Evolutionary conservation across 163 green algal genomes (phyloP).

Genomic region (Botryococcus braunii): DNA sequence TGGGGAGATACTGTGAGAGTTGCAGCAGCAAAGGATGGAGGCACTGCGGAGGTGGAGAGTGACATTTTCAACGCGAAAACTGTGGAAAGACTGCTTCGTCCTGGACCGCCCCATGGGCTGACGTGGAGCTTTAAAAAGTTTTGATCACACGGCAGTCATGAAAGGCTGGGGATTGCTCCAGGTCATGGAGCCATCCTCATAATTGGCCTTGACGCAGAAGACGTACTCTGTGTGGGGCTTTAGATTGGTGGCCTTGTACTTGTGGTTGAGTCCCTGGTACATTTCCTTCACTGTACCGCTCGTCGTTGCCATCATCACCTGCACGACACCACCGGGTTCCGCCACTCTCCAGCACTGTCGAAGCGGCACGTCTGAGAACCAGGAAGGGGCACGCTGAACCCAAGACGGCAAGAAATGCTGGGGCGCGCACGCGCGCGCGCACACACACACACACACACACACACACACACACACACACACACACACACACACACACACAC

Average conservation of each 20-base stretch:
- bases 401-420: neutral
- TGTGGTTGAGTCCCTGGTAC: slow-evolving; percentile 22
- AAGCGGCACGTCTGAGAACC: neutral
- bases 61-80: too few relatives aligned
- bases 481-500: neutral
- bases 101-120: too few relatives aligned
- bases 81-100: too few relatives aligned
- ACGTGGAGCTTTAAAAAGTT: too few relatives aligned
- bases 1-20: too few relatives aligned
- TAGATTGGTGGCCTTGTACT: slow-evolving; percentile 40
- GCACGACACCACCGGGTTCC: neutral
- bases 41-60: too few relatives aligned
- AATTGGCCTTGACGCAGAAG: slow-evolving; percentile 79
- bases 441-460: neutral
- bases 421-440: neutral
- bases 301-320: slow-evolving; percentile 65
- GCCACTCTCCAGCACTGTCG: neutral
- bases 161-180: slow-evolving; percentile 72
- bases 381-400: neutral
- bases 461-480: too few relatives aligned
- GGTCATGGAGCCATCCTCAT: slow-evolving; percentile 66
- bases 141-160: slow-evolving; percentile 28
- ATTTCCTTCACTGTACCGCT: slow-evolving; percentile 64
- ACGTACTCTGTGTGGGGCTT: slow-evolving; percentile 67
- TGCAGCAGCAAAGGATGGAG: too few relatives aligned